Percentiles rank a stretch among this genome's conserved stretches.
Conservation (phyloP, 768 basidiomycete genomes). For the Sarcomyxa edulis region DNA sequence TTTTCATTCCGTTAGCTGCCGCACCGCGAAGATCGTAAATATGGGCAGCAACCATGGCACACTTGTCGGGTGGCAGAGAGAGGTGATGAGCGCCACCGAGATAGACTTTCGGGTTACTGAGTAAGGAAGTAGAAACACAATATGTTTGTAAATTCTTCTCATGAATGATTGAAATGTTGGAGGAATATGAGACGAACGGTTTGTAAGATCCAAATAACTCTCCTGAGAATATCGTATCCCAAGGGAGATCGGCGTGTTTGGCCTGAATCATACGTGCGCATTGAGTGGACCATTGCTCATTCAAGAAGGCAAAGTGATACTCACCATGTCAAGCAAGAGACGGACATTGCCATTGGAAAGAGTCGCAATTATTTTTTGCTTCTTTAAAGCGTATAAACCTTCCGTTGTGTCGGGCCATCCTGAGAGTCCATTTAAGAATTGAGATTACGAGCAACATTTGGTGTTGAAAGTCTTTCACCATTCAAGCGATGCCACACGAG, state of each 20-base stretch:
- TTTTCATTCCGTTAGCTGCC: conserved; percentile 44
- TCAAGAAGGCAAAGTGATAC: no score
- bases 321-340: conserved; percentile 57
- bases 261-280: conserved; percentile 32
- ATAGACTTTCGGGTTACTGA: conserved; percentile 51
- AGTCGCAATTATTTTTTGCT: conserved; percentile 41
- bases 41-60: conserved; percentile 67
- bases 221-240: conserved; percentile 58
- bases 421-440: conserved; percentile 15
- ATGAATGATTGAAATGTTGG: no score
- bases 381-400: conserved; percentile 47
- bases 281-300: not conserved
- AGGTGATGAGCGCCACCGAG: conserved; percentile 44
- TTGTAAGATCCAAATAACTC: conserved; percentile 62
- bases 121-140: not conserved
- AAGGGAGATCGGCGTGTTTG: conserved; percentile 54
- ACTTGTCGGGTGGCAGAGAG: conserved; percentile 37
- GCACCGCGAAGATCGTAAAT: conserved; percentile 52
- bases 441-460: not conserved
- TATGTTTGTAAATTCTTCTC: not conserved
- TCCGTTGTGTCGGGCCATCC: conserved; percentile 54
- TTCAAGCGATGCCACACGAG: conserved; percentile 56
- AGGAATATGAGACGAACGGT: conserved; percentile 37
- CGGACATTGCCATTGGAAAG: conserved; percentile 64
- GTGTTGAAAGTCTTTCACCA: conserved; percentile 26